These are phyloP conservation scores for Blastobotrys attinorum DNA, from an alignment of 805 yeast genomes.

Conservation along the genomic window DNA sequence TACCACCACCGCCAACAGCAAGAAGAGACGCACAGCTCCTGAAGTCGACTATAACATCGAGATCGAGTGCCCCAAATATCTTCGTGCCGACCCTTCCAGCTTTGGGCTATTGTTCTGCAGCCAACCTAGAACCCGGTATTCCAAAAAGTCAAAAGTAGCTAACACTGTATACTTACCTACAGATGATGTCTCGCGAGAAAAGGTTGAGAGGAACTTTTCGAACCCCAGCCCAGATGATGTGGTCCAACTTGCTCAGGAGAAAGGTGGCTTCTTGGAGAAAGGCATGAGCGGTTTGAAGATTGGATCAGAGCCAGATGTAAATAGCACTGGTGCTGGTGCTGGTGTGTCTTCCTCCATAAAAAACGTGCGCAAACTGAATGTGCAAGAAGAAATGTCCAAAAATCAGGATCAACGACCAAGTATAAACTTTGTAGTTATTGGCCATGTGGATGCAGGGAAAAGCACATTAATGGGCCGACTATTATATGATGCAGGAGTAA, in stretches of 20 bases:
- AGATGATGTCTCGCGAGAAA: conserved; percentile 33
- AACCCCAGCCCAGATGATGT: conserved; percentile 81
- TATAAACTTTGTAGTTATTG: conserved; percentile 70
- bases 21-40: not conserved
- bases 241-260: conserved; percentile 48
- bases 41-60: conserved; percentile 2
- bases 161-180: conserved; percentile 30
- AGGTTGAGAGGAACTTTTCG: conserved; percentile 46
- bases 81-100: not conserved
- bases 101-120: conserved; percentile 1
- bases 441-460: conserved; percentile 83
- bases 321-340: not conserved
- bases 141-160: conserved; percentile 25
- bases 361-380: conserved; percentile 4
- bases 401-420: conserved; percentile 37
- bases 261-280: conserved; percentile 14
- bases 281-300: conserved; percentile 2
- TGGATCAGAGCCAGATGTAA: no score
- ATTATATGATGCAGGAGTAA: conserved; percentile 56
- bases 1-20: not conserved
- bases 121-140: not conserved
- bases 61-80: not conserved
- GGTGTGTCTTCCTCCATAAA: conserved; percentile 2
- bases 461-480: conserved; percentile 73
- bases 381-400: conserved; percentile 8